A percentile compares a stretch with the other conserved stretches of the same genome.
Conservation (phyloP, 2,329 filamentous ascomycete species). For the Capronia coronata region DNA sequence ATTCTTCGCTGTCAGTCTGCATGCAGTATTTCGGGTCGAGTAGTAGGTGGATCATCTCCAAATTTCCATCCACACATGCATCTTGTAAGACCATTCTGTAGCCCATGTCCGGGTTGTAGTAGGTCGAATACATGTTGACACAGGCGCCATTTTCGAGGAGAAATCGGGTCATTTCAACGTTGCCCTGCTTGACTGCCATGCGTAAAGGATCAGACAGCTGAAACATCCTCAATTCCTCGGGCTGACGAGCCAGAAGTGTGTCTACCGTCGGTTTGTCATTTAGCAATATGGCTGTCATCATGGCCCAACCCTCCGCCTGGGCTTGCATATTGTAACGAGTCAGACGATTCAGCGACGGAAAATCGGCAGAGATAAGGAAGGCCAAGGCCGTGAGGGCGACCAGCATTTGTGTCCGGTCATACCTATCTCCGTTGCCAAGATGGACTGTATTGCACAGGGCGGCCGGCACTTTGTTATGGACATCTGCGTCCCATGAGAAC, state of each 20-base stretch:
- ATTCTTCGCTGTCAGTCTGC: neutral
- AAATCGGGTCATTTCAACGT: neutral
- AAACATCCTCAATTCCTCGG: neutral
- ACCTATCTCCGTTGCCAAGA: neutral
- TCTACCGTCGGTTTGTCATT: neutral
- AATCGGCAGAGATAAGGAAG: neutral
- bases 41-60: constrained; percentile 3
- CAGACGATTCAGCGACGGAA: neutral
- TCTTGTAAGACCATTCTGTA: constrained; percentile 1
- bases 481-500: neutral
- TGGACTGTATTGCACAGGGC: neutral
- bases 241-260: neutral
- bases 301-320: constrained; percentile 1
- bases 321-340: neutral
- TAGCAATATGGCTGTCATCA: constrained; percentile 3
- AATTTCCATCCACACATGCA: neutral
- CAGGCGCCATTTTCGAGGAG: constrained; percentile 4
- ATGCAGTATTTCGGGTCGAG: constrained; percentile 3
- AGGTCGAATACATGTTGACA: constrained; percentile 2
- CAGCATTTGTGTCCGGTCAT: neutral
- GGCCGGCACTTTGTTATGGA: neutral
- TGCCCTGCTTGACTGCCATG: neutral
- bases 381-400: neutral
- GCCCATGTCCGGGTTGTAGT: neutral
- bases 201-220: constrained; percentile 5